Evolutionary conservation across 2,329 filamentous ascomycete genomes (phyloP).

Genomic region (Neocatenulostroma microsporum): DNA sequence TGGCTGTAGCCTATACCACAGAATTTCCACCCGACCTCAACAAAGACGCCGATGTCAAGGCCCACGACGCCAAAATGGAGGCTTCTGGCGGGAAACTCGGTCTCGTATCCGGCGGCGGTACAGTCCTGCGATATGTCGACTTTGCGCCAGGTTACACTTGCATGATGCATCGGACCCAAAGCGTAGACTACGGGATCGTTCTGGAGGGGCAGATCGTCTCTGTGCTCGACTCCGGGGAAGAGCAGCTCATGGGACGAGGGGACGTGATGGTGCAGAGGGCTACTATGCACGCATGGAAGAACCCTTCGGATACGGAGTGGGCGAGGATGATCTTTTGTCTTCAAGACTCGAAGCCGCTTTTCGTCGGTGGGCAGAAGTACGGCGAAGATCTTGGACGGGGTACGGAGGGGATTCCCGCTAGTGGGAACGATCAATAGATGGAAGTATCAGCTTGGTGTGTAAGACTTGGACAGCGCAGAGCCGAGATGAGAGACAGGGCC

Average conservation of each 20-base stretch:
- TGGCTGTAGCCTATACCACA: slow-evolving; percentile 47
- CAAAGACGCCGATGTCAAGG: slow-evolving; percentile 40
- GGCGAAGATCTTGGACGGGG: slow-evolving; percentile 24
- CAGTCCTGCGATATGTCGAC: slow-evolving; percentile 38
- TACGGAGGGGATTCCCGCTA: slow-evolving; percentile 14
- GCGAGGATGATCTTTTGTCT: slow-evolving; percentile 27
- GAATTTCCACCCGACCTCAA: slow-evolving; percentile 43
- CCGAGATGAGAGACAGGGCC: too few relatives aligned
- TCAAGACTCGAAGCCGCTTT: slow-evolving; percentile 24
- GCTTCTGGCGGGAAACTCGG: slow-evolving; percentile 36
- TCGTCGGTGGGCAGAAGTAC: slow-evolving; percentile 19
- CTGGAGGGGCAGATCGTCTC: slow-evolving; percentile 29
- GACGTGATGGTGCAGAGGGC: slow-evolving; percentile 33
- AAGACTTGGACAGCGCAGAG: too few relatives aligned
- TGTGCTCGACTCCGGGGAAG: slow-evolving; percentile 29
- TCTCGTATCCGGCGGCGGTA: slow-evolving; percentile 43
- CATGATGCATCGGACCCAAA: slow-evolving; percentile 32
- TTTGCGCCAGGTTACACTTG: slow-evolving; percentile 28
- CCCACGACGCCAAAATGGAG: slow-evolving; percentile 39
- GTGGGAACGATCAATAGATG: slow-evolving; percentile 12
- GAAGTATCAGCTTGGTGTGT: too few relatives aligned
- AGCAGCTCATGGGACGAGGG: slow-evolving; percentile 27
- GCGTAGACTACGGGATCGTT: slow-evolving; percentile 32
- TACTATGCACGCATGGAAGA: slow-evolving; percentile 31
- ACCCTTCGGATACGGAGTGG: slow-evolving; percentile 25